phyloP scores from a whole-genome alignment of 1,284 basidiomycete species.

The Cutaneotrichosporon arboriforme region DNA sequence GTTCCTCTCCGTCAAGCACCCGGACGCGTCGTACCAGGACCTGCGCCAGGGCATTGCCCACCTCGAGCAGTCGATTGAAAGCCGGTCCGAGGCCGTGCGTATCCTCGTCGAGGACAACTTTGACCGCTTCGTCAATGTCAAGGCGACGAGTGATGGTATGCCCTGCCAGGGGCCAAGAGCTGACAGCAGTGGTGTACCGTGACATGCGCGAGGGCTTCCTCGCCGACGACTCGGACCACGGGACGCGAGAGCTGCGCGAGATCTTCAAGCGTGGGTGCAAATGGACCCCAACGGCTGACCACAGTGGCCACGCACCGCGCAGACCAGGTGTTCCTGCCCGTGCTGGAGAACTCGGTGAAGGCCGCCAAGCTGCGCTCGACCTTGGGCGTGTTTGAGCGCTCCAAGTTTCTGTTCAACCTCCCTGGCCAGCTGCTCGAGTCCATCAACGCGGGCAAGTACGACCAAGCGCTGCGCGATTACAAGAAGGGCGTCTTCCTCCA shows the following conservation, averaged over 20 bases:
- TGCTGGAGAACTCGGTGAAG: constrained; percentile 92
- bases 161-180: not conserved
- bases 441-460: constrained; percentile 73
- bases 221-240: constrained; percentile 70
- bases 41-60: constrained; percentile 67
- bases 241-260: constrained; percentile 72
- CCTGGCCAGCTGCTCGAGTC: constrained; percentile 86
- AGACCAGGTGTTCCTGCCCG: constrained; percentile 91
- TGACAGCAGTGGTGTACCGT: constrained; percentile 67
- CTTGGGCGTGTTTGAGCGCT: constrained; percentile 89
- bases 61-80: constrained; percentile 71
- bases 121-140: constrained; percentile 95
- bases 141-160: constrained; percentile 88
- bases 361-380: constrained; percentile 89
- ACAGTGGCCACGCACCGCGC: constrained; percentile 70
- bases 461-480: constrained; percentile 89
- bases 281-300: not conserved
- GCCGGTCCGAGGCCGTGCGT: constrained; percentile 84
- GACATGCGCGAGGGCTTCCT: constrained; percentile 91
- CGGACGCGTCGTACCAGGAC: constrained; percentile 93
- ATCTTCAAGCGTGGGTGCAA: constrained; percentile 67
- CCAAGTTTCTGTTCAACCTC: constrained; percentile 97
- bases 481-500: constrained; percentile 93
- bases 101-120: constrained; percentile 97
- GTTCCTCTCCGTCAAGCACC: constrained; percentile 87